Conservation (phyloP, 768 basidiomycete genomes). For the Hebeloma cylindrosporum region DNA sequence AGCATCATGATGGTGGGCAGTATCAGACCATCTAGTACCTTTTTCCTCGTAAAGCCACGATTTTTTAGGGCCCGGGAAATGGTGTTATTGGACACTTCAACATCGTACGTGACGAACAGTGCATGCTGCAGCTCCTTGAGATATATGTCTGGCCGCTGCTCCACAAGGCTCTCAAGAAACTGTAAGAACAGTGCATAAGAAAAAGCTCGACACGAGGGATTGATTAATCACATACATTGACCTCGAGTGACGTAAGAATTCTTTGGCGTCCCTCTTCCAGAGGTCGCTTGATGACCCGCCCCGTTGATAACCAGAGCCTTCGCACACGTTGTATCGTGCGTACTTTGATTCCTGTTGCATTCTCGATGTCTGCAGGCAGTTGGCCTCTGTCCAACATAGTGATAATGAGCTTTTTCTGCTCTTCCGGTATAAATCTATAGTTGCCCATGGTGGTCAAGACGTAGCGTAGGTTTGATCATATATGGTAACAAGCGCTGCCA, state of each 20-base stretch:
- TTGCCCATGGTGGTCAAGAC: constrained; percentile 9
- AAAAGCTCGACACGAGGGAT: no score
- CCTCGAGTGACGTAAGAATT: no score
- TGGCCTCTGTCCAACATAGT: constrained; percentile 5
- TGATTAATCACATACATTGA: no score
- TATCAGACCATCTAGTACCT: neutral
- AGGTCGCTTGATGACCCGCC: neutral
- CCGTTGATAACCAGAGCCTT: neutral
- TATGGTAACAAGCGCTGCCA: neutral
- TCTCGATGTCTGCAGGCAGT: neutral
- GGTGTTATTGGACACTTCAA: neutral
- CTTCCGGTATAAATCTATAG: constrained; percentile 12
- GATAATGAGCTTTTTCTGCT: constrained; percentile 13
- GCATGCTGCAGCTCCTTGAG: constrained; percentile 3
- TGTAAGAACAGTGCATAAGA: no score
- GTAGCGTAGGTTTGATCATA: neutral
- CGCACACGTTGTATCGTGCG: constrained; percentile 4
- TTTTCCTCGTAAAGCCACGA: constrained; percentile 2
- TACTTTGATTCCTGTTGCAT: constrained; percentile 4
- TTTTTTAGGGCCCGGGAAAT: neutral
- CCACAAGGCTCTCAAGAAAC: no score
- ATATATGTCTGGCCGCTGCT: constrained; percentile 4
- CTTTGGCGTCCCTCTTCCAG: no score
- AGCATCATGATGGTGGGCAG: neutral
- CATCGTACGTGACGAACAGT: neutral